Evolutionary conservation across 2,329 filamentous ascomycete species (phyloP).

Genomic region (Neofusicoccum kwambonambiense): DNA sequence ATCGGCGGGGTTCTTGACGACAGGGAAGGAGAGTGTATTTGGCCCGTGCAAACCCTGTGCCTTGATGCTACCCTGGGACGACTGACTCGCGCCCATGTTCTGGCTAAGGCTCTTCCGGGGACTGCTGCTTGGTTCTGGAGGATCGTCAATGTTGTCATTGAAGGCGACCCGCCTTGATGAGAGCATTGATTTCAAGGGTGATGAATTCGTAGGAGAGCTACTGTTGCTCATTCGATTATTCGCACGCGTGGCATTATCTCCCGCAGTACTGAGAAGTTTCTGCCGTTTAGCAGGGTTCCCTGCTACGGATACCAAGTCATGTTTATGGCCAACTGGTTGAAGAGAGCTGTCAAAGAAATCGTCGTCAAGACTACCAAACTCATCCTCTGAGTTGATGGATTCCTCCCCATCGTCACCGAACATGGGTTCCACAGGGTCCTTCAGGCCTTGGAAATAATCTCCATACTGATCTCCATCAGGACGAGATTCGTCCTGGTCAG

Average conservation of each 20-base stretch:
- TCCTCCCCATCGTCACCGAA: not conserved
- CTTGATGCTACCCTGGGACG: constrained; percentile 42
- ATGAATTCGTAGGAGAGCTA: not conserved
- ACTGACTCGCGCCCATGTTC: constrained; percentile 24
- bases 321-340: not conserved
- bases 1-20: constrained; percentile 75
- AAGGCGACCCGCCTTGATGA: not conserved
- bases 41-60: constrained; percentile 36
- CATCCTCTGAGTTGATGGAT: constrained; percentile 7
- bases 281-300: not conserved
- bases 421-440: not conserved
- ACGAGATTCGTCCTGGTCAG: not conserved
- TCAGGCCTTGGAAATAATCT: not conserved
- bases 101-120: constrained; percentile 9
- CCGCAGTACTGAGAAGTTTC: not conserved
- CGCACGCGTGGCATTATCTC: not conserved
- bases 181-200: not conserved
- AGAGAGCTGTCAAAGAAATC: constrained; percentile 4
- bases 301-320: not conserved
- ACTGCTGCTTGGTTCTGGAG: not conserved
- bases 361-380: constrained; percentile 16
- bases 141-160: not conserved
- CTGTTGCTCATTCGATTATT: not conserved
- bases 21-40: constrained; percentile 62
- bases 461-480: not conserved